Evolutionary conservation across 2,329 filamentous ascomycete genomes (phyloP).

Genomic region (Xylaria digitata): DNA sequence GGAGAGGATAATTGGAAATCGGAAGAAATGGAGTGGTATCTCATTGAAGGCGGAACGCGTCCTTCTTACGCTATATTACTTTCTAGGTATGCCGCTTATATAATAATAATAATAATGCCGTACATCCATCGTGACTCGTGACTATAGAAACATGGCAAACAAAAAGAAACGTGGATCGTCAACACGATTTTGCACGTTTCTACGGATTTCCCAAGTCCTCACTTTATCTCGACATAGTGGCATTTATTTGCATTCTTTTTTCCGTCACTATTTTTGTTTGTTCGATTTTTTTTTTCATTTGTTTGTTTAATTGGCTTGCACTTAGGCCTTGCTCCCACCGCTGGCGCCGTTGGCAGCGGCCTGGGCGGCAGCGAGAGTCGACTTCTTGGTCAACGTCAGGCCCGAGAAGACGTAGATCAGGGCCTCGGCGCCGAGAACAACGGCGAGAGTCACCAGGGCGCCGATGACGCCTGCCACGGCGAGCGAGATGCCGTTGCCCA

Average conservation of each 20-base stretch:
- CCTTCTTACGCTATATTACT: conserved; percentile 9
- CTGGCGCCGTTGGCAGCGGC: conserved; percentile 11
- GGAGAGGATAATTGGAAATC: background rate
- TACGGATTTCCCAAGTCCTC: background rate
- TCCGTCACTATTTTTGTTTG: background rate
- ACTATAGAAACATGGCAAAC: background rate
- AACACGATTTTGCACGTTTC: background rate
- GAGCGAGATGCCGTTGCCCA: conserved; percentile 67
- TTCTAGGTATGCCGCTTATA: background rate
- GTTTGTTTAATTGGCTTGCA: background rate
- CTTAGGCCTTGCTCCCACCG: conserved; percentile 41
- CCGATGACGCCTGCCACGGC: conserved; percentile 86
- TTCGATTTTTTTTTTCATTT: background rate
- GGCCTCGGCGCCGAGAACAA: conserved; percentile 60
- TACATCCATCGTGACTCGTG: conserved; percentile 18
- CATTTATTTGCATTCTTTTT: background rate
- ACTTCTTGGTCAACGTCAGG: conserved; percentile 62
- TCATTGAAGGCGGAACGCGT: conserved; percentile 12
- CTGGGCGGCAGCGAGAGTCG: conserved; percentile 47
- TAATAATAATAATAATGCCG: background rate
- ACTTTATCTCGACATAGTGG: background rate
- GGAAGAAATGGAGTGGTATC: conserved; percentile 15
- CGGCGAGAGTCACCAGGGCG: conserved; percentile 70
- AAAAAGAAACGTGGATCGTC: background rate
- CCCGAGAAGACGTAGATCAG: conserved; percentile 58